Base-by-base conservation (phyloP, 768 basidiomycete species). In the Pulveroboletus sp. region DNA sequence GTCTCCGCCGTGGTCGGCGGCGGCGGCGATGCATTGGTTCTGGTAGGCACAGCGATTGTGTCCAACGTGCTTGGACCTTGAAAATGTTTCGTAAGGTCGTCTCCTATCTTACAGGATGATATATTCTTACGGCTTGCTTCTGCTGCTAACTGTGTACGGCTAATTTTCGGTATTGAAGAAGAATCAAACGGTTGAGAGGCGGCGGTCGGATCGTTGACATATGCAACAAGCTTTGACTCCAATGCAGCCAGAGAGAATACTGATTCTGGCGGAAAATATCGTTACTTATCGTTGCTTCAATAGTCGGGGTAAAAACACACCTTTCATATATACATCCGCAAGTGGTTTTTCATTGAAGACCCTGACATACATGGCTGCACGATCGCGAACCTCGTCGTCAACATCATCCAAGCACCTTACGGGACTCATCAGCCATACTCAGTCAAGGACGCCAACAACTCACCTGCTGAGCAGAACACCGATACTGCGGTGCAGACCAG, bases 351-450 rank as follows among this genome's bases (percentile, higher is more conserved):
- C 89, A 57, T 83, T 79, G 63, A 95, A 82, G 4, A 88, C 80
- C 68, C 81, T 86, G 54, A 98, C 79, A 69, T 96, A 98, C 71
- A 99, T 78, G 8, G 96, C 90, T 5, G 96, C 96, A 43, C 96
- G 88, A 69, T 99, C 96, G 39, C 96, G 85, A 46, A 99, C 96
- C 74, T 99, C 96, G 62, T 99, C 96, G 53, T 99, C 96, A 17
- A 97, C 91, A 67, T 99, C 96, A 65, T 98, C 95, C 59, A 99
- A 73, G 65, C 96, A 99, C 55, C 93, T 93, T 55, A 12, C 27
- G 44, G 21, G 30, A 48, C 36, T 32, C 21, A 38, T 61, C 9
- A 52, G 54, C 27, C 24, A 6, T 31, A 51, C 15, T 32, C 27
- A 6, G 26, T 11, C 12, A 12, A 40, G 37, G 26, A 39, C n/a